Evolutionary conservation across 2,329 filamentous ascomycete species (phyloP).

Genomic region (Fusarium decemcellulare): DNA sequence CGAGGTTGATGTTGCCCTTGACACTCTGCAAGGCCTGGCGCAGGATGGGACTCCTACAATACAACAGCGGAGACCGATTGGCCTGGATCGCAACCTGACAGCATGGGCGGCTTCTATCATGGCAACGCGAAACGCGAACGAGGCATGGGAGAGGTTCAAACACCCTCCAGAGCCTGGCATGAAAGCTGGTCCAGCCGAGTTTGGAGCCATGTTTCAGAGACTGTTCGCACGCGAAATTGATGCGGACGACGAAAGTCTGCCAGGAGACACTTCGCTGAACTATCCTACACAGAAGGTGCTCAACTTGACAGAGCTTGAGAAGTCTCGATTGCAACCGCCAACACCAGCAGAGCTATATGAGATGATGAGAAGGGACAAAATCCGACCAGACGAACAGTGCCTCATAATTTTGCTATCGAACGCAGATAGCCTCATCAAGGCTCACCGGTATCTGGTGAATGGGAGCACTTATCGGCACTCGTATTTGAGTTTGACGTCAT

Average conservation of each 20-base stretch:
- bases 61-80: slow-evolving; percentile 57
- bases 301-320: slow-evolving; percentile 76
- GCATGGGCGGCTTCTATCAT: slow-evolving; percentile 70
- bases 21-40: slow-evolving; percentile 67
- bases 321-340: slow-evolving; percentile 73
- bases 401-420: slow-evolving; percentile 70
- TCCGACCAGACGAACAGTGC: slow-evolving; percentile 64
- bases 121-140: slow-evolving; percentile 72
- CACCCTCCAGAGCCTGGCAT: slow-evolving; percentile 52
- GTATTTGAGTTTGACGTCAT: slow-evolving; percentile 34
- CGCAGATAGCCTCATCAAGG: slow-evolving; percentile 63
- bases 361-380: slow-evolving; percentile 66
- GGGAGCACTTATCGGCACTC: slow-evolving; percentile 46
- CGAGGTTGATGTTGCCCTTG: slow-evolving; percentile 63
- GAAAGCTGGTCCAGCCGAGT: slow-evolving; percentile 61
- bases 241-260: slow-evolving; percentile 54
- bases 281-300: slow-evolving; percentile 52
- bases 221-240: slow-evolving; percentile 56
- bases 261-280: slow-evolving; percentile 73
- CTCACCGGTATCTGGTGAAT: slow-evolving; percentile 65
- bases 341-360: slow-evolving; percentile 70
- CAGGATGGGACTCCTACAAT: slow-evolving; percentile 69
- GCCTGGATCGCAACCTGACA: slow-evolving; percentile 34
- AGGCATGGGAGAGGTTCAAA: slow-evolving; percentile 70
- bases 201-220: slow-evolving; percentile 73